phyloP scores from a whole-genome alignment of 306 rosid genomes.

The Acacia melanoxylon region DNA sequence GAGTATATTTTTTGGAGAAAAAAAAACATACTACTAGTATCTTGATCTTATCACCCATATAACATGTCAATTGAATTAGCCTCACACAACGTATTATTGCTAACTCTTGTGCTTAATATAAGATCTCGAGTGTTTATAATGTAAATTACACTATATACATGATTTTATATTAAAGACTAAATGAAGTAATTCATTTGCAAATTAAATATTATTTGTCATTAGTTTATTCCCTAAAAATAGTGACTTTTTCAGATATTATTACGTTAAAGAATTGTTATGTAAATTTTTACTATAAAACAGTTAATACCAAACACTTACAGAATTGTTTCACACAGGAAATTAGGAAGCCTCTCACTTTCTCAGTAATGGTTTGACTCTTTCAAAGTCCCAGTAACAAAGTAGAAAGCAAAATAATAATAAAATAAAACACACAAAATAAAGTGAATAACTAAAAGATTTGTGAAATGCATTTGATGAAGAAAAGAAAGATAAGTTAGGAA shows the following conservation, averaged over 20 bases:
- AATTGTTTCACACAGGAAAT: background rate
- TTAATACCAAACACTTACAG: background rate
- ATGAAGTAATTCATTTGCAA: no score
- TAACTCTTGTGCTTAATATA: no score
- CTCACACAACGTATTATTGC: no score
- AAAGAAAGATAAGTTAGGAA: background rate
- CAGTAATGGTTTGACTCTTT: background rate
- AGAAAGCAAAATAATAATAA: background rate
- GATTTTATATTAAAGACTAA: no score
- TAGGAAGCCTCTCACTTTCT: background rate
- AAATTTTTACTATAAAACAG: background rate
- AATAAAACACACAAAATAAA: no score
- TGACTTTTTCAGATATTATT: no score
- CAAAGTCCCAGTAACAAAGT: background rate
- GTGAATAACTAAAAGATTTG: background rate
- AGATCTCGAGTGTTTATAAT: no score
- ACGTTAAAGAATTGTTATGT: background rate
- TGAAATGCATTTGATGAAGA: background rate
- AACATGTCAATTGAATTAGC: background rate
- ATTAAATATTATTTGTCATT: no score
- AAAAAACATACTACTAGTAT: no score
- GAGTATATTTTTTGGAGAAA: no score
- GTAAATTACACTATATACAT: no score
- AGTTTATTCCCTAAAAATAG: background rate
- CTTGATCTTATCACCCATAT: no score